Evolutionary conservation across 345 rosid species (phyloP).

Genomic region (Linum trigynum): DNA sequence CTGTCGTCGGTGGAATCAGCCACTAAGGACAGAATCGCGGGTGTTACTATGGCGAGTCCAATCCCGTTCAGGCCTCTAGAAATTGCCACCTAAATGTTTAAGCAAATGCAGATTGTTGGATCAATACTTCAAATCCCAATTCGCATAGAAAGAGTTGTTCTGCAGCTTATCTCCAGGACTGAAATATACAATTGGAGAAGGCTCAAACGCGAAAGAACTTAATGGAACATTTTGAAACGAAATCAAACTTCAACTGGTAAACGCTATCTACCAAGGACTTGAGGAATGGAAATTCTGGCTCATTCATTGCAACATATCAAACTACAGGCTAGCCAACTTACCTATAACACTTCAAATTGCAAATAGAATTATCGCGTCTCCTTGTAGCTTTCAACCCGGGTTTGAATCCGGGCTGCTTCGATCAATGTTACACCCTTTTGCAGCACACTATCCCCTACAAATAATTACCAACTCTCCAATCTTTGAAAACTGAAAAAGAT

Average conservation of each 20-base stretch:
- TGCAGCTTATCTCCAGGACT: neutral
- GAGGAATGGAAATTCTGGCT: neutral
- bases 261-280: neutral
- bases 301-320: neutral
- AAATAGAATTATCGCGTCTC: no score
- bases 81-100: conserved; percentile 43
- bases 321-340: neutral
- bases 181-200: neutral
- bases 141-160: neutral
- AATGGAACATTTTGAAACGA: no score
- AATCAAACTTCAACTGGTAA: no score
- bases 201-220: no score
- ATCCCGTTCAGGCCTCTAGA: conserved; percentile 84
- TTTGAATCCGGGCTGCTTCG: no score
- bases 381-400: no score
- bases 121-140: neutral
- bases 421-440: no score
- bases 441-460: no score
- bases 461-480: no score
- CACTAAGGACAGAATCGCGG: conserved; percentile 70
- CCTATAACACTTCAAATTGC: no score
- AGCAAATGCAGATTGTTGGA: neutral
- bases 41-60: conserved; percentile 76
- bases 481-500: no score
- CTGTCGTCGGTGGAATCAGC: conserved; percentile 74